Evolutionary conservation across 202 grass and related monocot genomes (phyloP).

Genomic region (Hordeum pubiflorum): DNA sequence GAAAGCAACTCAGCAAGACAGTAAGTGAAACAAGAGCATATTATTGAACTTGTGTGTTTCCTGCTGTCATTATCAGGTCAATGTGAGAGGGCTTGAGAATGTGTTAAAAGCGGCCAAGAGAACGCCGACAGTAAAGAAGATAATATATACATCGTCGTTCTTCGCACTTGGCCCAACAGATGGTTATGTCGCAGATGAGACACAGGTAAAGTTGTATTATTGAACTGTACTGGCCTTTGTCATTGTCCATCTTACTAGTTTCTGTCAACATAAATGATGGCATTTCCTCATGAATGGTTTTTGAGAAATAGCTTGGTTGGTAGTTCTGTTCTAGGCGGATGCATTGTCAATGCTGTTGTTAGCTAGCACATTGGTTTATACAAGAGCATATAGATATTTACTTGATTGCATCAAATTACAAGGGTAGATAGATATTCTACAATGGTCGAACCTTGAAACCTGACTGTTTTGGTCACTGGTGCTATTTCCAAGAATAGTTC

Average conservation of each 20-base stretch:
- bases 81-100: constrained; percentile 81
- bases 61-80: constrained; percentile 42
- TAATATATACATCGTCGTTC: constrained; percentile 80
- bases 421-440: background rate
- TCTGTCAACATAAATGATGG: too few relatives aligned
- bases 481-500: background rate
- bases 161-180: constrained; percentile 71
- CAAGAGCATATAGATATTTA: background rate
- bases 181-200: constrained; percentile 79
- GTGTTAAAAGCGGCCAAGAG: constrained; percentile 56
- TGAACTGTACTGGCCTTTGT: background rate
- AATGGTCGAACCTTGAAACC: background rate
- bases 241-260: background rate
- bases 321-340: background rate
- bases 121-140: constrained; percentile 57
- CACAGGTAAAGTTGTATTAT: constrained; percentile 42
- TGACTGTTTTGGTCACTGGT: background rate
- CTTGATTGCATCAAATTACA: background rate
- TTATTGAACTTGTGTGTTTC: background rate
- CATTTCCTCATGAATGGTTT: background rate
- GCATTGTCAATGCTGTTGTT: background rate
- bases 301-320: background rate
- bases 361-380: background rate
- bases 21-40: background rate
- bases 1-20: background rate